Conservation (phyloP, 495 filamentous ascomycete genomes). For the Staphylotrichum tortipilum region DNA sequence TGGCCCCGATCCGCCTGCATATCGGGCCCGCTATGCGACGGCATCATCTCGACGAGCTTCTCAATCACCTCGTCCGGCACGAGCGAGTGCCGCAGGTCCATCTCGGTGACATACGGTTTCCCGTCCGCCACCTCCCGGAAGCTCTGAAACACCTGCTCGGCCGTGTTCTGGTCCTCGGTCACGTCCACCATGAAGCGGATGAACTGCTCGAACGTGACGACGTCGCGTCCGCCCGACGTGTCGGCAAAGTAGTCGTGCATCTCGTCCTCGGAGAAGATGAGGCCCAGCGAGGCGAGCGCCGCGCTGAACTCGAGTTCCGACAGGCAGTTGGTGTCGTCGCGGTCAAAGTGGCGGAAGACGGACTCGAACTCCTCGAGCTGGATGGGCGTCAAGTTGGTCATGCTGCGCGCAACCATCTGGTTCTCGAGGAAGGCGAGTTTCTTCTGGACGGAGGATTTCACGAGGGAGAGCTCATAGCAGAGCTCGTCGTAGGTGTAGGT, state of each 20-base stretch:
- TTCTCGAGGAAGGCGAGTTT: slow-evolving; percentile 96
- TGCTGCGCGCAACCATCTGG: slow-evolving; percentile 89
- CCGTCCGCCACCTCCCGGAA: slow-evolving; percentile 97
- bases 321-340: slow-evolving; percentile 84
- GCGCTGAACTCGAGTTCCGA: slow-evolving; percentile 92
- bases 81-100: slow-evolving; percentile 87
- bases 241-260: slow-evolving; percentile 87
- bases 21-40: slow-evolving; percentile 68
- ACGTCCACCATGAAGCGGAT: slow-evolving; percentile 98
- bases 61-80: slow-evolving; percentile 95
- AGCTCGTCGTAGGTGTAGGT: slow-evolving; percentile 96
- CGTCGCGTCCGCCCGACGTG: slow-evolving; percentile 61
- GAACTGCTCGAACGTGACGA: slow-evolving; percentile 96
- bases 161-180: slow-evolving; percentile 96
- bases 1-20: slow-evolving; percentile 66
- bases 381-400: slow-evolving; percentile 97
- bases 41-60: slow-evolving; percentile 79
- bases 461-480: slow-evolving; percentile 84
- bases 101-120: slow-evolving; percentile 96
- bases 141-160: slow-evolving; percentile 93
- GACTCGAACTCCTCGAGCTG: slow-evolving; percentile 97
- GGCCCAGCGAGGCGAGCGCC: slow-evolving; percentile 80
- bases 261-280: slow-evolving; percentile 91
- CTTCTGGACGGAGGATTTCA: slow-evolving; percentile 83
- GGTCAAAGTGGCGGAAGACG: slow-evolving; percentile 95